These are phyloP conservation scores for Spirogloea muscicola DNA, from an alignment of 139 green algal genomes.

Conservation along the genomic window DNA sequence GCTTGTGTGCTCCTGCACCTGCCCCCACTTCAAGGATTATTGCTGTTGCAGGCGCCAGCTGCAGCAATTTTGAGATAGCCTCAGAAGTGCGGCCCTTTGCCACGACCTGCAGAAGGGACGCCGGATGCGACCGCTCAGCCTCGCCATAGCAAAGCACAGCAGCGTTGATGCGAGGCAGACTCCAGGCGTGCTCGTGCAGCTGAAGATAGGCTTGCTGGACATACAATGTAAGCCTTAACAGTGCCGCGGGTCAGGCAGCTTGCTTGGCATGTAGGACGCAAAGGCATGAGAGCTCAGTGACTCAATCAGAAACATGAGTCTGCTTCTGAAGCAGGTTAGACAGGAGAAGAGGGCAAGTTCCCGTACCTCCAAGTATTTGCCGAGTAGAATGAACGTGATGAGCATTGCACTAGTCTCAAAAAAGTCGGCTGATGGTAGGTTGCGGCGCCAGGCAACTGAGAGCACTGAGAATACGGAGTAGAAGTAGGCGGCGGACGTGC, in stretches of 20 bases:
- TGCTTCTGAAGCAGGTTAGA: too few relatives aligned
- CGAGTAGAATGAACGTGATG: conserved; percentile 93
- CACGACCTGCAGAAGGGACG: conserved; percentile 14
- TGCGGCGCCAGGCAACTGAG: conserved; percentile 57
- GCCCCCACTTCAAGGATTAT: conserved; percentile 68
- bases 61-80: conserved; percentile 73
- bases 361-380: conserved; percentile 78
- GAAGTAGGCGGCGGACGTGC: conserved; percentile 86
- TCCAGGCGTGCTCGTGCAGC: too few relatives aligned
- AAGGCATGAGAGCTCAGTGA: too few relatives aligned
- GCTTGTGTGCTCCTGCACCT: conserved; percentile 2
- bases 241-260: too few relatives aligned
- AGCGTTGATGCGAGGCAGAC: too few relatives aligned
- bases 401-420: conserved; percentile 97
- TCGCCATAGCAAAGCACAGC: too few relatives aligned
- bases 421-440: conserved; percentile 76
- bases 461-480: conserved; percentile 85
- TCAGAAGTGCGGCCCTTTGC: conserved; percentile 64
- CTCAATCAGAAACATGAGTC: too few relatives aligned
- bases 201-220: too few relatives aligned
- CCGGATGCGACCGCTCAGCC: too few relatives aligned
- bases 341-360: neutral
- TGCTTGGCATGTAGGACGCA: too few relatives aligned
- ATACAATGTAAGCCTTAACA: too few relatives aligned
- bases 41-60: conserved; percentile 70